Evolutionary conservation across 2,329 filamentous ascomycete species (phyloP).

Genomic region (Aspergillus ochraceus): DNA sequence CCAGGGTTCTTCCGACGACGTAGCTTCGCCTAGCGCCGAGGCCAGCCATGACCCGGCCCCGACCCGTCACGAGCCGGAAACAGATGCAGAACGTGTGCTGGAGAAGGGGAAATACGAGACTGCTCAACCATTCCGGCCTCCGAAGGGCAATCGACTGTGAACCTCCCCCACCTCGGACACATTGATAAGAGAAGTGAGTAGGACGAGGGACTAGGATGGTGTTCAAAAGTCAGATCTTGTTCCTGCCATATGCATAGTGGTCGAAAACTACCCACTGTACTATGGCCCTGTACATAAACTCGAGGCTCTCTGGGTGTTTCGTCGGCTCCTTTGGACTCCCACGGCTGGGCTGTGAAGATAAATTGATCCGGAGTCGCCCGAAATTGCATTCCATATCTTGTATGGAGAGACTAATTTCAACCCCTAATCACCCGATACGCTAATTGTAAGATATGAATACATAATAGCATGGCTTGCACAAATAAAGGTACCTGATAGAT

Average conservation of each 20-base stretch:
- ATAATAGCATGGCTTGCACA: no score
- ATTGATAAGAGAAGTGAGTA: background rate
- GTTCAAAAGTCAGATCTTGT: background rate
- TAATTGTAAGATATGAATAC: no score
- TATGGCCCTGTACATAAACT: conserved; percentile 7
- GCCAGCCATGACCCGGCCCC: conserved; percentile 78
- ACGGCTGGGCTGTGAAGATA: background rate
- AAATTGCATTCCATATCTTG: no score
- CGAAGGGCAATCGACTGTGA: conserved; percentile 82
- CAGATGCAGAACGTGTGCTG: conserved; percentile 62
- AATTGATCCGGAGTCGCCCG: background rate
- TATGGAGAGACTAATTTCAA: no score
- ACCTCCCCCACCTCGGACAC: background rate
- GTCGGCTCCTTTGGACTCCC: background rate
- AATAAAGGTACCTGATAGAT: no score
- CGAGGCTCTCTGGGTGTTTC: background rate
- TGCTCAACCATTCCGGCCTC: conserved; percentile 69
- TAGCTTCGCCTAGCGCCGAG: conserved; percentile 70
- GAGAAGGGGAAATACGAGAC: conserved; percentile 94
- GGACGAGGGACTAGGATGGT: background rate
- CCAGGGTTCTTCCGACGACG: conserved; percentile 43
- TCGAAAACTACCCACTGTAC: background rate
- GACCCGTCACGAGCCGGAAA: conserved; percentile 75
- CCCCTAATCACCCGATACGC: no score
- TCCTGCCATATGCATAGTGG: background rate